Base-by-base conservation (phyloP, 2,329 filamentous ascomycete genomes). In the Phyllachora maydis region DNA sequence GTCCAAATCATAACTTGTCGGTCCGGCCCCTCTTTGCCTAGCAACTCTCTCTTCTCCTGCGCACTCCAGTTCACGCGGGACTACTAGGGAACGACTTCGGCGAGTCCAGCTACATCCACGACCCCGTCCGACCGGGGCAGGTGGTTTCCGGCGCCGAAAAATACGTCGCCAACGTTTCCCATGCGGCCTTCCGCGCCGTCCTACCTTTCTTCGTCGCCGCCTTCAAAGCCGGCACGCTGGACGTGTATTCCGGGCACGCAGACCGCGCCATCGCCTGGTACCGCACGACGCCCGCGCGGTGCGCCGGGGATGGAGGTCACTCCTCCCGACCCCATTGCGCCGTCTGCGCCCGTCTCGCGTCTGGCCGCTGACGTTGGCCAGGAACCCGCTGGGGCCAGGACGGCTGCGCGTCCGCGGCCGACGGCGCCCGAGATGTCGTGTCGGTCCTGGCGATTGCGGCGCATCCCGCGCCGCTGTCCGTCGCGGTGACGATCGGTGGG, bases 51-150 rank as follows among this genome's bases (percentile, higher is more conserved):
- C n/a, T n/a, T 21, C 8, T 19, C 7, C 10, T 11, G n/a, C 5
- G 13, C 5, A 16, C 11, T 5, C 6, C 4, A 11, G 12, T 6
- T 30, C 14, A 34, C 19, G 8, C 7, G 8, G 3, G 2, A 18
- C 23, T 6, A 6, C 6, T 14, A 48, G 46, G 48, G 61, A 67
- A 67, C 32, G 64, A 69, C 35, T 68, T 53, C 29, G 63, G 63
- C 16, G 64, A 69, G 37, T 57, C 60, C 2, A 60, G 63, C 38
- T 66, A 68, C 35, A 59, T 65, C 30, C 54, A 54, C 12, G 57
- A 56, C 4, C 45, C 60, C 16, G 42, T 48, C 20, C n/a, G n/a
- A n/a, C 34, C 48, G 4, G 35, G 40, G 4, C 50, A 53, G 19
- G 48, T 59, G 6, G 52, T 54, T 2, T 33, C 45, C 3, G 59